phyloP scores from a whole-genome alignment of 1,139 yeast species.

The Ogataea hybrid region DNA sequence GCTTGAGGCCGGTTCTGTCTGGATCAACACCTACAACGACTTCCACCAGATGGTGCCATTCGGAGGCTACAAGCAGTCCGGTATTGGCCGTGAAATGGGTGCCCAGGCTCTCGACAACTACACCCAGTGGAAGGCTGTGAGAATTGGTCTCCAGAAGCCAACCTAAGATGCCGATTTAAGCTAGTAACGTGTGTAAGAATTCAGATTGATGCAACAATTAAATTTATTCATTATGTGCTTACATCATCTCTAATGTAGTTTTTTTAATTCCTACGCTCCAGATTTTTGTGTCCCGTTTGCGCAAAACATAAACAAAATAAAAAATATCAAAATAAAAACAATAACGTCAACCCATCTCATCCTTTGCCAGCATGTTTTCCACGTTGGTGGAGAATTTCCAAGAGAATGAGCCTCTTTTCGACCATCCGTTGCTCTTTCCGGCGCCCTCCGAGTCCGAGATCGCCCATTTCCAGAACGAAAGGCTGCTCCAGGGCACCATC shows the following conservation, averaged over 20 bases:
- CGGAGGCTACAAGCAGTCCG: constrained; percentile 86
- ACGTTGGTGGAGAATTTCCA: constrained; percentile 27
- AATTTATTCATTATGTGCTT: too few relatives aligned
- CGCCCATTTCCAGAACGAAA: constrained; percentile 22
- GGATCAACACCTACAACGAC: constrained; percentile 82
- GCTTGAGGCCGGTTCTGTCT: constrained; percentile 77
- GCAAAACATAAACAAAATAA: constrained; percentile 8
- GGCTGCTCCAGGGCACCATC: constrained; percentile 26
- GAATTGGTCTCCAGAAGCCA: constrained; percentile 38
- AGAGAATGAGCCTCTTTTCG: constrained; percentile 33
- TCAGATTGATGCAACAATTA: not conserved
- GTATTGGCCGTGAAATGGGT: constrained; percentile 94
- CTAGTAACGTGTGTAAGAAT: constrained; percentile 1
- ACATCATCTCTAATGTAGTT: too few relatives aligned
- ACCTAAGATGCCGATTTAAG: constrained; percentile 1
- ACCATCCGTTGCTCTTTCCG: constrained; percentile 31
- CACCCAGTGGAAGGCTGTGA: constrained; percentile 78
- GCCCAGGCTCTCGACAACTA: constrained; percentile 79
- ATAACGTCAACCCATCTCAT: not conserved
- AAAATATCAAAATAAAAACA: constrained; percentile 4
- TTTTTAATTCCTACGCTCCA: too few relatives aligned
- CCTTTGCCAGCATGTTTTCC: constrained; percentile 6
- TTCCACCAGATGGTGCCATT: constrained; percentile 76
- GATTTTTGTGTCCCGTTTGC: not conserved
- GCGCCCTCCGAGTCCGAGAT: constrained; percentile 31